A percentile compares a stretch with the other conserved stretches of the same genome.
These are phyloP conservation scores for Cryptococcus floricola DNA, from an alignment of 1,284 basidiomycete genomes.

Conservation along the genomic window DNA sequence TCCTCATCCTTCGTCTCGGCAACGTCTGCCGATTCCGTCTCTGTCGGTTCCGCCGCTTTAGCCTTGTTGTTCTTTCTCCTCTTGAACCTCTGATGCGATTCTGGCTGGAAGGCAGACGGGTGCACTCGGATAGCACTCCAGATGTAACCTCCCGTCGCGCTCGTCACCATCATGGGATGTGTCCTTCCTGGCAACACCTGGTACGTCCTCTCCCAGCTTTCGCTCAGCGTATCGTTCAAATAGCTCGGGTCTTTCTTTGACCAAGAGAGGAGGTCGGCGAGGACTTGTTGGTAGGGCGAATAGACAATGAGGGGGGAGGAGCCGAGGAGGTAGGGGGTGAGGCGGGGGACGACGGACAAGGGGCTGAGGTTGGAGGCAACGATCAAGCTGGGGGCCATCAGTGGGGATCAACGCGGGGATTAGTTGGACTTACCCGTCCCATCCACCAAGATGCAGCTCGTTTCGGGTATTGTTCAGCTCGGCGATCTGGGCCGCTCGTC, in stretches of 20 bases:
- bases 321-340: conserved; percentile 74
- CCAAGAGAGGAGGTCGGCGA: conserved; percentile 71
- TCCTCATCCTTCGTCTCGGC: neutral
- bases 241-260: conserved; percentile 66
- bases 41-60: neutral
- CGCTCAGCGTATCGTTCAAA: conserved; percentile 75
- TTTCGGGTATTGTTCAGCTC: conserved; percentile 63
- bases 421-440: conserved; percentile 63
- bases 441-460: conserved; percentile 81
- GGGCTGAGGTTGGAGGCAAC: conserved; percentile 84
- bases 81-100: conserved; percentile 29
- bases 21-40: neutral
- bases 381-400: conserved; percentile 58
- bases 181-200: conserved; percentile 90
- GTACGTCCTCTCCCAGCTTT: conserved; percentile 85
- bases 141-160: conserved; percentile 83
- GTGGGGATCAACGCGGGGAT: neutral
- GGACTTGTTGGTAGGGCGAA: conserved; percentile 73
- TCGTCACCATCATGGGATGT: conserved; percentile 91
- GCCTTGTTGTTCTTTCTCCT: conserved; percentile 16
- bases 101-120: conserved; percentile 28
- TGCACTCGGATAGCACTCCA: conserved; percentile 77
- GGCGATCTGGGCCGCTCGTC: conserved; percentile 37
- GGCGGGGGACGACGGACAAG: conserved; percentile 69
- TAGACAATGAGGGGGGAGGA: conserved; percentile 84